Base-by-base conservation (phyloP, 129 eudicot species). In the Arctium lappa region DNA sequence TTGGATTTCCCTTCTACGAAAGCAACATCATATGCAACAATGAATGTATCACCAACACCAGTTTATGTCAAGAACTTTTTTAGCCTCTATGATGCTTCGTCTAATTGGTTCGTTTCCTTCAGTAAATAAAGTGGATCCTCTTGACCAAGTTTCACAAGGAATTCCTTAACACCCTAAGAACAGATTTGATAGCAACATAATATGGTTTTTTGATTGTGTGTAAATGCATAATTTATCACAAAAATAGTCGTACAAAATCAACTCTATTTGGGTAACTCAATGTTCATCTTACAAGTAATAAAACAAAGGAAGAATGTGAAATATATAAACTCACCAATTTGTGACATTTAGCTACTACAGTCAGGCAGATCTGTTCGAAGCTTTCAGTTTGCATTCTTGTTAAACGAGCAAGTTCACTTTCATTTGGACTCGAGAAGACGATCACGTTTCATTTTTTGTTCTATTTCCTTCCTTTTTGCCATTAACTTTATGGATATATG, bases 21-120 rank as follows among this genome's bases (percentile, higher is more conserved):
- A 86, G 98, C 96, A 79, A 95, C 97, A 22, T 94, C 98, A 85
- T 88, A 95, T 62, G 98, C 97, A 79, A 97, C 97, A 33, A 97
- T 95, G 78, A 95, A 95, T 15, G 98, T 95, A 78, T 95, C 98
- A 48, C 98, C 98, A 32, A 97, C 97, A 79, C 98, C 98, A 27
- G 98, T 22, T 95, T 75, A 97, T 95, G 76, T 95, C 98, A 15
- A 95, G 76, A 34, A 95, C 97, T 82, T 89, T 89, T 53, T 91
- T 85, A 72, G 97, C 98, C 38, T 90, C 87, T 60, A 95, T 92
- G 79, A 95, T 88, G 37, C 92, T 79, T 82, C 92, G 98, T 76
- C 44, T 88, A 44, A 92, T 87, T n/a, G 98, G 88, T 82, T 95
- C 93, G 81, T 95, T 88, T 72, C 98, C 98, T 90, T 91, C 85